Conservation (phyloP, 1,284 basidiomycete genomes). For the Sporisorium graminicola region DNA sequence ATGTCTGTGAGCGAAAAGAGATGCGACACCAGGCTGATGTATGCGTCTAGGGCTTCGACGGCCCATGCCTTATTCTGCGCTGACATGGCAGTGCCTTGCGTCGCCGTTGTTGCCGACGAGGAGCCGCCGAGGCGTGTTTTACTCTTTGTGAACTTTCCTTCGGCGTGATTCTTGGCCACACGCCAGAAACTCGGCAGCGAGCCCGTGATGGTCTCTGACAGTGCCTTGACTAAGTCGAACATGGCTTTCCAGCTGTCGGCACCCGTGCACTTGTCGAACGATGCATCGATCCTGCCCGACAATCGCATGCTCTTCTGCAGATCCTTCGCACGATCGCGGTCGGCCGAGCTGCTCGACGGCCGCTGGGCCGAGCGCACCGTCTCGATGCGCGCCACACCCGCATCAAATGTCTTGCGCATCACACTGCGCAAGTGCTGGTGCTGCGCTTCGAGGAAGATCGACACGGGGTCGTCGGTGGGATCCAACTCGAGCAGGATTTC, state of each 20-base stretch:
- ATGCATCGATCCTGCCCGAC: constrained; percentile 44
- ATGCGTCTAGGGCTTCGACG: constrained; percentile 87
- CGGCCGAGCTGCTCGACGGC: constrained; percentile 73
- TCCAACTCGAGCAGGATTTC: constrained; percentile 75
- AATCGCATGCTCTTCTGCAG: constrained; percentile 66
- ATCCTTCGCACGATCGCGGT: constrained; percentile 74
- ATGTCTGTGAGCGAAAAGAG: constrained; percentile 85
- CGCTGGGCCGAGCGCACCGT: constrained; percentile 15
- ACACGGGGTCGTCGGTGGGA: constrained; percentile 76
- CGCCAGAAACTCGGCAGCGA: constrained; percentile 93
- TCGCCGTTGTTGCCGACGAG: neutral
- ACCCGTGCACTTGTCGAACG: constrained; percentile 52
- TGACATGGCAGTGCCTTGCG: constrained; percentile 73
- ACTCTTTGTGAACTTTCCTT: constrained; percentile 70
- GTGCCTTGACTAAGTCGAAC: constrained; percentile 74
- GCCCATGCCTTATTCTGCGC: constrained; percentile 90
- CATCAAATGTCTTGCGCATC: constrained; percentile 79
- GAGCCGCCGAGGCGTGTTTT: constrained; percentile 7
- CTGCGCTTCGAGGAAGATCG: constrained; percentile 94
- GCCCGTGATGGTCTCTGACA: constrained; percentile 73
- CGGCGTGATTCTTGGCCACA: constrained; percentile 88
- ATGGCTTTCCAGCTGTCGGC: constrained; percentile 79
- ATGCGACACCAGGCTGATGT: constrained; percentile 85
- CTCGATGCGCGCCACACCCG: constrained; percentile 37
- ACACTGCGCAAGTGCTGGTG: constrained; percentile 85